These are phyloP conservation scores for Zygotorulaspora danielsina DNA, from an alignment of 805 yeast genomes.

Conservation along the genomic window DNA sequence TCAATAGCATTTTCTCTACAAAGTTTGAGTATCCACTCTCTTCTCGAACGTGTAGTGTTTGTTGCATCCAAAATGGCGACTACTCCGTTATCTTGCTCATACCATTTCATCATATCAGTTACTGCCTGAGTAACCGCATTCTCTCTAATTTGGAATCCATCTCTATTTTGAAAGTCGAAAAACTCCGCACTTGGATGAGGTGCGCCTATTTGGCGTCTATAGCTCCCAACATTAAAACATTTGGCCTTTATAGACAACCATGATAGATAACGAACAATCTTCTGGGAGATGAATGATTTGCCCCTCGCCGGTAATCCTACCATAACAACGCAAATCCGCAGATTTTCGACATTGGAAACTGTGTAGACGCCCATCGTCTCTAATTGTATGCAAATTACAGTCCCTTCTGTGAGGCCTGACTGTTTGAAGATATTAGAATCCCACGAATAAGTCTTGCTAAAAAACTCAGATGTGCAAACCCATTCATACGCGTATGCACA, in stretches of 20 bases:
- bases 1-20: conserved; percentile 66
- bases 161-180: conserved; percentile 62
- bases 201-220: conserved; percentile 62
- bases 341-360: conserved; percentile 46
- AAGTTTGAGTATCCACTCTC: conserved; percentile 58
- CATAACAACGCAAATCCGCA: conserved; percentile 81
- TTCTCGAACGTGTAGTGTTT: conserved; percentile 70
- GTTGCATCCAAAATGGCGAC: conserved; percentile 96
- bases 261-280: conserved; percentile 83
- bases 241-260: conserved; percentile 88
- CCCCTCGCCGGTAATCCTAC: conserved; percentile 91
- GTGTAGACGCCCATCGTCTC: conserved; percentile 31
- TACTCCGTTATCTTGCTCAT: conserved; percentile 68
- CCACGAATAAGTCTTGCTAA: too few relatives aligned
- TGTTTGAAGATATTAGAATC: too few relatives aligned
- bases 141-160: conserved; percentile 58
- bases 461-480: too few relatives aligned
- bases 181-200: conserved; percentile 61
- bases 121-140: conserved; percentile 72
- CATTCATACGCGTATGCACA: too few relatives aligned
- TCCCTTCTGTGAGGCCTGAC: background rate
- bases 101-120: conserved; percentile 82
- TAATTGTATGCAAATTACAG: background rate
- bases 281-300: conserved; percentile 89
- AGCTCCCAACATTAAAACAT: conserved; percentile 85